Evolutionary conservation across 75 land plant genomes (phyloP).

Genomic region (Sequoiadendron giganteum): DNA sequence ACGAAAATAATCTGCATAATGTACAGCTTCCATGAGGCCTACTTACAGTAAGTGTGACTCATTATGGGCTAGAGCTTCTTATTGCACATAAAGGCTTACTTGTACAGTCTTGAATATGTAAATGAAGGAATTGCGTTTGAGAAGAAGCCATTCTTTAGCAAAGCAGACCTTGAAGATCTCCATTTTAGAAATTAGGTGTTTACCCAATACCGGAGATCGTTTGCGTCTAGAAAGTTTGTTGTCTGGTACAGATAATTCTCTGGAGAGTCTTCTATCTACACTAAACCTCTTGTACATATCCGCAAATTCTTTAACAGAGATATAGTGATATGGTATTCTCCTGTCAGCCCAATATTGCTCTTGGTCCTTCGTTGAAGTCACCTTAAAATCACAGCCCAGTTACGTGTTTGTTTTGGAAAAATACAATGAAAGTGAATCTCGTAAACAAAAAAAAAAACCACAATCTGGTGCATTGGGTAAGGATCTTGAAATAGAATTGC

Average conservation of each 20-base stretch:
- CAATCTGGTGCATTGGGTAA: too few species aligned
- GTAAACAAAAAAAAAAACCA: neutral
- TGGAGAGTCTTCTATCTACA: slow-evolving; percentile 42
- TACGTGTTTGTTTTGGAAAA: neutral
- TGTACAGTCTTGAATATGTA: slow-evolving; percentile 25
- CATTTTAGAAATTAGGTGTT: slow-evolving; percentile 41
- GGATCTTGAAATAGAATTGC: too few species aligned
- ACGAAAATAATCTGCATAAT: slow-evolving; percentile 14
- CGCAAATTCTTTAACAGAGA: slow-evolving; percentile 66
- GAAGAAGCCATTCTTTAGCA: too few species aligned
- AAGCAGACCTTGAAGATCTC: slow-evolving; percentile 69
- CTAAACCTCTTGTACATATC: slow-evolving; percentile 59
- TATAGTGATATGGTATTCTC: slow-evolving; percentile 59
- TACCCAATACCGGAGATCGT: slow-evolving; percentile 55
- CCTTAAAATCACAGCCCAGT: slow-evolving; percentile 26
- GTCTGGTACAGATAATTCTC: slow-evolving; percentile 56
- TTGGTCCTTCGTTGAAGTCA: slow-evolving; percentile 85
- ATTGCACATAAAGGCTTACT: slow-evolving; percentile 16
- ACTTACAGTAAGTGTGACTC: neutral
- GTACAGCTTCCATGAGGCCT: slow-evolving; percentile 36
- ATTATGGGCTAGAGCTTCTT: neutral
- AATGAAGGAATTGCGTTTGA: too few species aligned
- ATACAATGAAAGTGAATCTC: neutral
- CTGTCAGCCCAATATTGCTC: slow-evolving; percentile 47
- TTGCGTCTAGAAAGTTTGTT: slow-evolving; percentile 52